Evolutionary conservation across 2,329 filamentous ascomycete genomes (phyloP), one percentile per base, ranked within the genome.

Genomic region (Penicillium brasilianum): DNA sequence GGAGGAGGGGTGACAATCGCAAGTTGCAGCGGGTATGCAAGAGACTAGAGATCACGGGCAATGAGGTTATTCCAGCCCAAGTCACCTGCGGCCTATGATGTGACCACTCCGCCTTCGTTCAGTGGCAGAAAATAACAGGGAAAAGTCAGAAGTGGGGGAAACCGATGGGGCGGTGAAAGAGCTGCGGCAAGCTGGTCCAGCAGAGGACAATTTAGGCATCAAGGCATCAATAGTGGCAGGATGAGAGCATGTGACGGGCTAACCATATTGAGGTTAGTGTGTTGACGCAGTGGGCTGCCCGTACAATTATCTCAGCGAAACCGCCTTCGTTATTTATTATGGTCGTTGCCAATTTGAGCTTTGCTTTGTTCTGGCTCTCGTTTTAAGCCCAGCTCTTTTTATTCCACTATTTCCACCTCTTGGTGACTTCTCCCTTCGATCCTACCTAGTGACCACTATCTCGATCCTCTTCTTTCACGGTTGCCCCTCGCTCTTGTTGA

Each of bases 41-140:
- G 57, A 55, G 43, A 39, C 28, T 46, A 37, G 8, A 49, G 52
- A 62, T 64, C 52, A 57, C 49, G 18, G 62, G 61, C 55, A 44
- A 68, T 66, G 66, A 68, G 66, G 65, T 65, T 69, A 68, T 69
- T 63, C 64, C 60, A 66, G 63, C 64, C 68, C 49, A 65, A 69
- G 63, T 68, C 68, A 68, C 63, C 63, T 68, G 66, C 69, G 55
- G 58, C 28, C 56, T 52, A 57, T 59, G 52, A 58, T 65, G 52
- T 41, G 58, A 57, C 10, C 13, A 52, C 49, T 57, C 55, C 58
- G 59, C 59, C 55, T 36, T 55, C 11, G 16, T 7, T 4, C 13
- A 4, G 7, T 32, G 57, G 62, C 59, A 61, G 59, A 64, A 64
- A 61, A 57, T 52, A 46, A 49, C 48, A 51, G 46, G 48, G 55